These are phyloP conservation scores for Aureobasidium melanogenum DNA, from an alignment of 2,329 filamentous ascomycete genomes.

Conservation along the genomic window DNA sequence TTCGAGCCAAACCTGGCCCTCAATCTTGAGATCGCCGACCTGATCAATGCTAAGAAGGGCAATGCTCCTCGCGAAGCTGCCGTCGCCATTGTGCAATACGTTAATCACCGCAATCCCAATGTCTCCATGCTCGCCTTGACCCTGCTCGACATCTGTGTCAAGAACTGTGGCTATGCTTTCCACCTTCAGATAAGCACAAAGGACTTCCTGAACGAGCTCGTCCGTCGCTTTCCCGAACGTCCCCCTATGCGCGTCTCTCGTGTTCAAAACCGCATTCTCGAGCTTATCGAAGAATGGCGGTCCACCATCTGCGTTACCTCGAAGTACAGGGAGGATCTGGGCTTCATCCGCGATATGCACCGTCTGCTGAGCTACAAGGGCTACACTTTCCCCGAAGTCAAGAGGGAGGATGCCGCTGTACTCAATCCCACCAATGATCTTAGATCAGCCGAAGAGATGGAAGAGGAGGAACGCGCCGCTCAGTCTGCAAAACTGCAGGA, in stretches of 20 bases:
- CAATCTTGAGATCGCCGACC: constrained; percentile 90
- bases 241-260: constrained; percentile 78
- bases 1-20: constrained; percentile 96
- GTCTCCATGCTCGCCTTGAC: constrained; percentile 81
- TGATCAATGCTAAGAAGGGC: constrained; percentile 97
- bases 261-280: constrained; percentile 86
- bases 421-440: constrained; percentile 94
- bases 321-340: constrained; percentile 92
- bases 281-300: constrained; percentile 96
- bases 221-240: constrained; percentile 88
- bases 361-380: constrained; percentile 91
- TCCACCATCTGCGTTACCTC: constrained; percentile 97
- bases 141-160: constrained; percentile 96
- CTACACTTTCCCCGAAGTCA: constrained; percentile 87
- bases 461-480: constrained; percentile 87
- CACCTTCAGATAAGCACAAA: constrained; percentile 98
- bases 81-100: constrained; percentile 81
- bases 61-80: constrained; percentile 91
- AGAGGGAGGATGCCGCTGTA: constrained; percentile 88
- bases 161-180: constrained; percentile 99
- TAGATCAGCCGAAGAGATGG: constrained; percentile 96
- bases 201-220: constrained; percentile 96
- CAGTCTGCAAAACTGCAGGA: constrained; percentile 98
- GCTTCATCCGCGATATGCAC: constrained; percentile 97
- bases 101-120: constrained; percentile 96